These are phyloP conservation scores for Lipomyces orientalis DNA, from an alignment of 805 yeast species.

Conservation along the genomic window DNA sequence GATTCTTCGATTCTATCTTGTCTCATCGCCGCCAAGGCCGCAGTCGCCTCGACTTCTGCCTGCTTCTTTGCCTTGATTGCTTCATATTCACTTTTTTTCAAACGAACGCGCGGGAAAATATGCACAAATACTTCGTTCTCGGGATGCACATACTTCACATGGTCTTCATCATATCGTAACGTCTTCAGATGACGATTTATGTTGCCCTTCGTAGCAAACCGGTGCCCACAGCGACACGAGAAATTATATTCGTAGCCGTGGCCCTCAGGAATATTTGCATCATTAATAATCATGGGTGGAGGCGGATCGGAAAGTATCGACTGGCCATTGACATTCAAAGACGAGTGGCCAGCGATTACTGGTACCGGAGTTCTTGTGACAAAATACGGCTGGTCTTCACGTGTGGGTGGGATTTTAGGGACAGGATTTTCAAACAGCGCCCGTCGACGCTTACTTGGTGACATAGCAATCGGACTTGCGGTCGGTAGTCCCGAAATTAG, in stretches of 20 bases:
- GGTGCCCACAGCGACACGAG: constrained; percentile 30
- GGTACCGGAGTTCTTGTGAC: constrained; percentile 1
- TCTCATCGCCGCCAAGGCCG: not conserved
- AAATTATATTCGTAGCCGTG: constrained; percentile 16
- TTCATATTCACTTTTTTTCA: not conserved
- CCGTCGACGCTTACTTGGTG: constrained; percentile 16
- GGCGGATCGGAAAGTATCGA: constrained; percentile 25
- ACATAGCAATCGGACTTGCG: not conserved
- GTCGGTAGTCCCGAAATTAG: not conserved
- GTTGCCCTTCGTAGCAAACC: constrained; percentile 32
- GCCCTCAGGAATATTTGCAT: constrained; percentile 1
- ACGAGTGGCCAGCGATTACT: not conserved
- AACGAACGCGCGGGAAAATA: constrained; percentile 20
- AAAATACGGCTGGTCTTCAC: not conserved
- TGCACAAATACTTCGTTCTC: constrained; percentile 25
- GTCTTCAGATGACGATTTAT: constrained; percentile 29
- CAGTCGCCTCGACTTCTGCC: constrained; percentile 1
- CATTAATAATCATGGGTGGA: not conserved
- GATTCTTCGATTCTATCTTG: not conserved
- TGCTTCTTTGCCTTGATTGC: not conserved
- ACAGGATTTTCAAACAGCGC: constrained; percentile 14
- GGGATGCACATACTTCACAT: constrained; percentile 23
- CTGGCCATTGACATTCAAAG: constrained; percentile 20
- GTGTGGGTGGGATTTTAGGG: constrained; percentile 3
- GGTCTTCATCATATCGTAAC: constrained; percentile 27